Conservation (phyloP, 306 rosid species). For the Castanospermum australe region DNA sequence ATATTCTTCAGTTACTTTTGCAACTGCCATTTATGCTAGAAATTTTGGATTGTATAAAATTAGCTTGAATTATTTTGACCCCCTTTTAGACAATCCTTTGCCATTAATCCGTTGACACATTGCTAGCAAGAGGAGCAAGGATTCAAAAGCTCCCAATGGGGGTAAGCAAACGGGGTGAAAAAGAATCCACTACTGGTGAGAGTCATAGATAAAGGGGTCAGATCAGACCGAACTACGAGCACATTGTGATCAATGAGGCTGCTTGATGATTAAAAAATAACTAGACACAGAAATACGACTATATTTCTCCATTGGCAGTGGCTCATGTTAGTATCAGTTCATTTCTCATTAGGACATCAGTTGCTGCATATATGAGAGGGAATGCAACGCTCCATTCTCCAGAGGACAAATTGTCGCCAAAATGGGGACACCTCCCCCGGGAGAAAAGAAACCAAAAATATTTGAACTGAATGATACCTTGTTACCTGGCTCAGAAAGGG, state of each 20-base stretch:
- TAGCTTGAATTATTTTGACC: neutral
- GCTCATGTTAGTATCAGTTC: constrained; percentile 23
- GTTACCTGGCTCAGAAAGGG: constrained; percentile 37
- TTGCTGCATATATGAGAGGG: constrained; percentile 22
- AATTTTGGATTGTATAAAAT: no score
- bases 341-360: constrained; percentile 20
- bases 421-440: constrained; percentile 17
- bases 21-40: neutral
- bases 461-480: constrained; percentile 13
- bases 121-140: neutral
- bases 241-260: constrained; percentile 6
- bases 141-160: neutral
- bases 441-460: neutral
- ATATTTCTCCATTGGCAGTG: constrained; percentile 1
- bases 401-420: constrained; percentile 24
- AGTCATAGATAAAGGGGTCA: neutral
- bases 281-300: neutral
- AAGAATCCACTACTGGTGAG: neutral
- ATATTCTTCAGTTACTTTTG: neutral
- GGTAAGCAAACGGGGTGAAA: neutral
- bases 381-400: constrained; percentile 33
- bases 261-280: neutral
- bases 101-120: neutral
- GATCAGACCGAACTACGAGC: constrained; percentile 12
- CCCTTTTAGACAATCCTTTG: neutral